Conservation (phyloP, 1,284 basidiomycete genomes). For the Cryptococcus hybrid region DNA sequence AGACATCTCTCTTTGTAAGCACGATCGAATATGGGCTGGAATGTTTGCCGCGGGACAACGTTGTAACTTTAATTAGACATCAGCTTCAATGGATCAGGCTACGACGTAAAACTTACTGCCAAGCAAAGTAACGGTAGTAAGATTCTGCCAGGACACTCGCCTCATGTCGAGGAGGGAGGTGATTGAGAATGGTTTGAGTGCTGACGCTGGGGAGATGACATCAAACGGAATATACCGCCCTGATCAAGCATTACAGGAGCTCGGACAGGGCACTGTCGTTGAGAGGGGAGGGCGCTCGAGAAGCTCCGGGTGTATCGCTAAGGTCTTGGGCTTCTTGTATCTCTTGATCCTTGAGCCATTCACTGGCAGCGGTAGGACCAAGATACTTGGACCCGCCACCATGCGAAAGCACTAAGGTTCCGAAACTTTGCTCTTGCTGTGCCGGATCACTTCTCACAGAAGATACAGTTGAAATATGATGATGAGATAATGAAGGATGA, state of each 20-base stretch:
- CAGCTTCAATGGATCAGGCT: neutral
- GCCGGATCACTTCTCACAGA: neutral
- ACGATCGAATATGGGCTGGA: constrained; percentile 26
- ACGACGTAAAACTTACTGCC: constrained; percentile 22
- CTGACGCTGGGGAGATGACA: neutral
- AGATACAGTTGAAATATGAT: neutral
- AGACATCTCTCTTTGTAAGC: constrained; percentile 5
- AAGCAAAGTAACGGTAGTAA: constrained; percentile 32
- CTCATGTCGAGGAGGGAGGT: constrained; percentile 28
- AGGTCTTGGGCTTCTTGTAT: constrained; percentile 19
- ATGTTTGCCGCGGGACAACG: constrained; percentile 22
- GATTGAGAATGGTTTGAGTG: constrained; percentile 10
- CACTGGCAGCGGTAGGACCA: constrained; percentile 35
- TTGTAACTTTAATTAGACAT: constrained; percentile 16
- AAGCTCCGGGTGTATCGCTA: neutral
- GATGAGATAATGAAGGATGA: neutral
- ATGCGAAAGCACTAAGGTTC: constrained; percentile 32
- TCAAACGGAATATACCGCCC: too few species aligned
- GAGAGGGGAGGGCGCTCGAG: neutral
- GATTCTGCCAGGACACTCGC: constrained; percentile 28
- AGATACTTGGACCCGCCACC: constrained; percentile 34
- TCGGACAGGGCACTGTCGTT: too few species aligned
- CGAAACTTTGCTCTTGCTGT: constrained; percentile 27
- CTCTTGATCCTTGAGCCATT: constrained; percentile 35
- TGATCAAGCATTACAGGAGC: too few species aligned